Base-by-base conservation (phyloP, 768 basidiomycete genomes). In the Peribolospora kevripleyi region DNA sequence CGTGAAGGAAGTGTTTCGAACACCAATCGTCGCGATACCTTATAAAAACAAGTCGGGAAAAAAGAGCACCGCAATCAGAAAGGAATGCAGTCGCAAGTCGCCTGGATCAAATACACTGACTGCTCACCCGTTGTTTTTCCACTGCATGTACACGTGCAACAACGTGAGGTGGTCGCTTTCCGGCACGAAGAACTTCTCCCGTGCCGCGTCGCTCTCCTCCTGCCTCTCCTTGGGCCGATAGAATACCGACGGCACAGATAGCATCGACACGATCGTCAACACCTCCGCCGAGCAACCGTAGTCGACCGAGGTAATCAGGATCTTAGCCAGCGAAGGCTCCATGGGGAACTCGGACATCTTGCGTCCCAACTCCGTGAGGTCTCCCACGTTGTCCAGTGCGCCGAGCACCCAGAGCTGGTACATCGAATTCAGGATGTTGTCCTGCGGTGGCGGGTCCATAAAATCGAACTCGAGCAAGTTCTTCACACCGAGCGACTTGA, bases 361-460 rank as follows among this genome's bases (percentile, higher is more conserved):
- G 54, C 84, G 77, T 5, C 93, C 93, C 54, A 79, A 74, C 2
- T 80, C 75, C 3, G 91, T 98, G 58, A 98, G 71, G 69, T 98
- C 85, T n/a, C 93, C 90, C 43, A 90, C 79, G 62, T 95, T 98
- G 71, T 97, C 86, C 37, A 98, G 74, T 6, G 93, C 93, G 42
- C 90, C 90, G 41, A 98, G 80, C 3, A 95, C 90, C 93, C 93
- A 98, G 42, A 98, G 78, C 66, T 97, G 93, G 67, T 95, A 98
- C 88, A 95, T 95, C 5, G 91, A 97, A 66, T 97, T 95, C 48
- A 98, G 72, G 61, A 97, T 98, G 65, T 95, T 95, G 53, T 85
- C 84, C 81, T 91, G 88, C n/a, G 93, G 93, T 25, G 93, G 93
- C n/a, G 93, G 93, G 66, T 98, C 93, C 93, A 98, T 97, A 65